Evolutionary conservation across 176 grass and related monocot genomes (phyloP).

Genomic region (Avena sativa): DNA sequence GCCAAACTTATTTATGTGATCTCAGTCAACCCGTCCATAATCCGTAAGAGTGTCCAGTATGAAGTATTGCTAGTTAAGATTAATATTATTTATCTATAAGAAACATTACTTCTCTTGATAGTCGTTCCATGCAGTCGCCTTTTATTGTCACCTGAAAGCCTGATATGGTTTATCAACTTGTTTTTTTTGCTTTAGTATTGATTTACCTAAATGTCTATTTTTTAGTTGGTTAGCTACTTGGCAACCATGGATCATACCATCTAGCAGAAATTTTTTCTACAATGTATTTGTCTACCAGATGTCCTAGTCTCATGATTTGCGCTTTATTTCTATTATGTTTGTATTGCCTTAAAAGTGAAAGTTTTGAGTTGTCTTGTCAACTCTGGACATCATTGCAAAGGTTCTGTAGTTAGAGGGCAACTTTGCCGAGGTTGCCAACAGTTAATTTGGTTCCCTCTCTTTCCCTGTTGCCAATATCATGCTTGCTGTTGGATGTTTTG

Average conservation of each 20-base stretch:
- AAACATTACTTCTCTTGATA: slow-evolving; percentile 8
- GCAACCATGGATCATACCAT: neutral
- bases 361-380: neutral
- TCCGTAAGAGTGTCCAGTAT: slow-evolving; percentile 25
- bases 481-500: slow-evolving; percentile 32
- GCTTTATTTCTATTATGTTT: neutral
- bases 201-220: neutral
- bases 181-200: neutral
- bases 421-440: slow-evolving; percentile 62
- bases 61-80: slow-evolving; percentile 35
- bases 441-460: slow-evolving; percentile 61
- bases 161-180: neutral
- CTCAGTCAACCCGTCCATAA: neutral
- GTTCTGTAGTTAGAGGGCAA: slow-evolving; percentile 35
- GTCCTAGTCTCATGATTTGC: neutral
- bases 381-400: neutral
- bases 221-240: neutral
- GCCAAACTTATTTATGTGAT: slow-evolving; percentile 75
- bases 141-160: neutral
- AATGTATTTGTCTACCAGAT: neutral
- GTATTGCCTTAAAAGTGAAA: no score
- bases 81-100: slow-evolving; percentile 12
- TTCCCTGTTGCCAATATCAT: slow-evolving; percentile 57
- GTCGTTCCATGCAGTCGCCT: neutral
- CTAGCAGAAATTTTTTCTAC: neutral